Percentiles rank a stretch among this genome's conserved stretches.
phyloP scores from a whole-genome alignment of 768 basidiomycete genomes.

The Auriscalpium orientale region DNA sequence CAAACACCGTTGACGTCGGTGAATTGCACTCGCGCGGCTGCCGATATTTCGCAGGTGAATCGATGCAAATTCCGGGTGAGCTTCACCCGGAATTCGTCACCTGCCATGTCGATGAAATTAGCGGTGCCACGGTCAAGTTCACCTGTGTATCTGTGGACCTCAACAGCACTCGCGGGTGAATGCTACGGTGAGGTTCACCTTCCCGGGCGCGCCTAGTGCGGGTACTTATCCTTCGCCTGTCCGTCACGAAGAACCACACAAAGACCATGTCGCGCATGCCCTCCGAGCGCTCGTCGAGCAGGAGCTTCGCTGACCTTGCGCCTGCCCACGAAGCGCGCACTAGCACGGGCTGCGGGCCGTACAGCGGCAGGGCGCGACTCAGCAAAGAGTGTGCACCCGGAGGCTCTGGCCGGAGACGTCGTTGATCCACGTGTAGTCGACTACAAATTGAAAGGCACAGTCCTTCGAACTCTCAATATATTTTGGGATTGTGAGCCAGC shows the following conservation, averaged over 20 bases:
- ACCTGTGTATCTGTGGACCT: background rate
- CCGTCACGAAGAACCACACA: conserved; percentile 12
- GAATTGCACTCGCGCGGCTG: no score
- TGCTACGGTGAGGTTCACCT: background rate
- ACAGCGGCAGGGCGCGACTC: conserved; percentile 1
- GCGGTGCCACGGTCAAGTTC: background rate
- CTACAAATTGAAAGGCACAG: conserved; percentile 5
- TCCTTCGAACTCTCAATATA: background rate
- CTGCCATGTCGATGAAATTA: background rate
- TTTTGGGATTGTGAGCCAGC: background rate
- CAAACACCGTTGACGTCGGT: no score
- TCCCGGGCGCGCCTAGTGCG: conserved; percentile 1
- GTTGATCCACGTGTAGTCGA: conserved; percentile 10
- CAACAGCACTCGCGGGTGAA: background rate
- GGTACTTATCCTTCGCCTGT: conserved; percentile 14
- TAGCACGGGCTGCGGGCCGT: conserved; percentile 7
- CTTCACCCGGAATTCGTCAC: background rate
- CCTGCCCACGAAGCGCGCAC: conserved; percentile 9
- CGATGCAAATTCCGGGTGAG: background rate
- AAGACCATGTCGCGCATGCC: conserved; percentile 10
- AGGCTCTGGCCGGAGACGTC: conserved; percentile 5
- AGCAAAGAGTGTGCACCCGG: background rate
- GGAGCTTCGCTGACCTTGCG: conserved; percentile 4
- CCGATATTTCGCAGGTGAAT: no score
- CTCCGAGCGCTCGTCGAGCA: conserved; percentile 9